phyloP scores from a whole-genome alignment of 306 rosid species.

The Rosa multiflora region DNA sequence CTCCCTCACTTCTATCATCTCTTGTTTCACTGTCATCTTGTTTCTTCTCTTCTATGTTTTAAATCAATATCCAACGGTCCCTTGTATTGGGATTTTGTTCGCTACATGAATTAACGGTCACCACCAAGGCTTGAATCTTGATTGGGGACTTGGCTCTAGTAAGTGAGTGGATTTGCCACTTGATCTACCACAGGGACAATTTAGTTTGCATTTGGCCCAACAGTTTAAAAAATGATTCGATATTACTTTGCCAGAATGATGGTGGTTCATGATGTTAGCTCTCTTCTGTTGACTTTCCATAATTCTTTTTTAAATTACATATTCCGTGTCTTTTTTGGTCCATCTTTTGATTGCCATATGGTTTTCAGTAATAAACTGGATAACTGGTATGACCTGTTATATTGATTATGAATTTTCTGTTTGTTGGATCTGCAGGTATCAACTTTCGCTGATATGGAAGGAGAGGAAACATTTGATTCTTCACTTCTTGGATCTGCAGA shows the following conservation, averaged over 20 bases:
- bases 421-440: constrained; percentile 61
- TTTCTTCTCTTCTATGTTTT: background rate
- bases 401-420: constrained; percentile 8
- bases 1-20: background rate
- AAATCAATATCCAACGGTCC: background rate
- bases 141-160: background rate
- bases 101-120: background rate
- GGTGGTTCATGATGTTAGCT: background rate
- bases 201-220: background rate
- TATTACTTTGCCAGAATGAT: background rate
- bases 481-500: constrained; percentile 92
- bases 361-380: background rate
- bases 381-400: background rate
- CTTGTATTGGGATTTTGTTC: background rate
- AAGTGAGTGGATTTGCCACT: background rate
- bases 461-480: constrained; percentile 95
- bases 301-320: background rate
- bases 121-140: background rate
- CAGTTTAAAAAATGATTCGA: background rate
- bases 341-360: background rate
- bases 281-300: background rate
- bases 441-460: constrained; percentile 99
- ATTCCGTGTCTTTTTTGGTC: background rate
- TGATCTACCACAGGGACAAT: background rate
- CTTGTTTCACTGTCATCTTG: background rate